These are phyloP conservation scores for Rhodotorula taiwanensis DNA, from an alignment of 768 basidiomycete species.

Conservation along the genomic window DNA sequence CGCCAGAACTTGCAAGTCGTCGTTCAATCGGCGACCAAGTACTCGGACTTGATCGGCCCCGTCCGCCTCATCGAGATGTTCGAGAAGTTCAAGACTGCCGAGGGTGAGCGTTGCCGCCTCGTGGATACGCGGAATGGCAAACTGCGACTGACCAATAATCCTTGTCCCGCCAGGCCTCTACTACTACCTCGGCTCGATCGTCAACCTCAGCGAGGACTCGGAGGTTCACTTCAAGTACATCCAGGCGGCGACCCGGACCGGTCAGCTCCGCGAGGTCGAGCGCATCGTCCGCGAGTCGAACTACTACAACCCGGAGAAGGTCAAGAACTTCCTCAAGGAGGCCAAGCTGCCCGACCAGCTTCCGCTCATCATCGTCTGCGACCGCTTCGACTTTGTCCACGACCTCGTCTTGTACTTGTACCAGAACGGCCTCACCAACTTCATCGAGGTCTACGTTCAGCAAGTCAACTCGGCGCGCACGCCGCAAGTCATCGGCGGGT, in stretches of 20 bases:
- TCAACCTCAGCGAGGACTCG: constrained; percentile 89
- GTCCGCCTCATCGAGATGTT: constrained; percentile 98
- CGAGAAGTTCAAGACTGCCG: constrained; percentile 93
- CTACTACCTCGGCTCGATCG: constrained; percentile 96
- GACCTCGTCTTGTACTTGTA: constrained; percentile 97
- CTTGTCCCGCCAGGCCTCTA: constrained; percentile 61
- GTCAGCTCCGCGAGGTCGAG: constrained; percentile 97
- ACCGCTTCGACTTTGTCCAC: constrained; percentile 99
- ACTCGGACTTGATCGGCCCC: constrained; percentile 94
- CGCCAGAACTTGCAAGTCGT: constrained; percentile 95
- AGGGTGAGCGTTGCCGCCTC: constrained; percentile 53
- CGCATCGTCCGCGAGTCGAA: constrained; percentile 97
- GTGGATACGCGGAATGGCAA: no score
- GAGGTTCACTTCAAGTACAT: constrained; percentile 99
- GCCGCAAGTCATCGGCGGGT: constrained; percentile 91
- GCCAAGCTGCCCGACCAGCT: constrained; percentile 93
- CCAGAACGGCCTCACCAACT: constrained; percentile 90
- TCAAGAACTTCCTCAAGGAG: constrained; percentile 99
- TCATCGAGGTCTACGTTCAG: constrained; percentile 99
- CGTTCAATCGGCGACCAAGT: constrained; percentile 96
- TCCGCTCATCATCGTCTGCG: constrained; percentile 98
- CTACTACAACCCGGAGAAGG: constrained; percentile 96
- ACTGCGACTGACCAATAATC: no score
- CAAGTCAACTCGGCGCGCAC: constrained; percentile 94
- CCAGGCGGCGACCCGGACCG: constrained; percentile 94